Conservation (phyloP, 345 rosid genomes). For the Lepidium didymum region DNA sequence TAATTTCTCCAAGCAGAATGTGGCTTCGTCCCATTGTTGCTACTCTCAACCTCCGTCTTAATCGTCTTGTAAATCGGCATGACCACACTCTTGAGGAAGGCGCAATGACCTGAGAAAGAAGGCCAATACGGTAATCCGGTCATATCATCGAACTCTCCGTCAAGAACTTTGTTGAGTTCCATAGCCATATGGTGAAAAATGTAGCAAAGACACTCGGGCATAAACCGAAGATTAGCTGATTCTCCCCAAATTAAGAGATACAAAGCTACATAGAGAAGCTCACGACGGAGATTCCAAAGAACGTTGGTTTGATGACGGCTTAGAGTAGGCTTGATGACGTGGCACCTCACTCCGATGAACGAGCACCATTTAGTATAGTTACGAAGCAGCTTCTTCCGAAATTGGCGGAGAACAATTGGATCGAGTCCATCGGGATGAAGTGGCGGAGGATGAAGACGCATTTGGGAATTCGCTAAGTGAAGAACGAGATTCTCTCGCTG, state of each 20-base stretch:
- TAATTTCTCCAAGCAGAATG: slow-evolving; percentile 91
- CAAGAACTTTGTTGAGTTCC: slow-evolving; percentile 81
- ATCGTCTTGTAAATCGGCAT: slow-evolving; percentile 75
- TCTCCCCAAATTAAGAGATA: slow-evolving; percentile 91
- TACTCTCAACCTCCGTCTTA: slow-evolving; percentile 74
- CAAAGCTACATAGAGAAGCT: slow-evolving; percentile 62
- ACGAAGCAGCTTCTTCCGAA: slow-evolving; percentile 49
- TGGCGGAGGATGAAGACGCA: slow-evolving; percentile 63
- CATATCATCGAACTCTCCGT: slow-evolving; percentile 75
- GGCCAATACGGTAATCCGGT: slow-evolving; percentile 86
- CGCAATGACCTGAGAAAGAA: slow-evolving; percentile 70
- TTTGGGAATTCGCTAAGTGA: slow-evolving; percentile 80
- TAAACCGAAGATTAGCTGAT: slow-evolving; percentile 73
- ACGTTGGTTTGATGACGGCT: slow-evolving; percentile 22
- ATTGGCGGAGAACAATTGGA: slow-evolving; percentile 47
- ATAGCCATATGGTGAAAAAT: slow-evolving; percentile 88
- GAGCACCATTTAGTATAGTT: slow-evolving; percentile 85
- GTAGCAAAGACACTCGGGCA: slow-evolving; percentile 85
- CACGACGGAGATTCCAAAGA: slow-evolving; percentile 40
- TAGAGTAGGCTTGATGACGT: slow-evolving; percentile 28
- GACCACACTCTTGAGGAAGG: slow-evolving; percentile 58
- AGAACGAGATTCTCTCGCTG: slow-evolving; percentile 89
- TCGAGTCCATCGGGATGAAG: slow-evolving; percentile 45
- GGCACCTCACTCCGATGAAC: slow-evolving; percentile 40
- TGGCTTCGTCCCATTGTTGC: slow-evolving; percentile 89